Evolutionary conservation across 2,329 filamentous ascomycete genomes (phyloP), one percentile per base, ranked within the genome.

Genomic region (Bipolaris victoriae): DNA sequence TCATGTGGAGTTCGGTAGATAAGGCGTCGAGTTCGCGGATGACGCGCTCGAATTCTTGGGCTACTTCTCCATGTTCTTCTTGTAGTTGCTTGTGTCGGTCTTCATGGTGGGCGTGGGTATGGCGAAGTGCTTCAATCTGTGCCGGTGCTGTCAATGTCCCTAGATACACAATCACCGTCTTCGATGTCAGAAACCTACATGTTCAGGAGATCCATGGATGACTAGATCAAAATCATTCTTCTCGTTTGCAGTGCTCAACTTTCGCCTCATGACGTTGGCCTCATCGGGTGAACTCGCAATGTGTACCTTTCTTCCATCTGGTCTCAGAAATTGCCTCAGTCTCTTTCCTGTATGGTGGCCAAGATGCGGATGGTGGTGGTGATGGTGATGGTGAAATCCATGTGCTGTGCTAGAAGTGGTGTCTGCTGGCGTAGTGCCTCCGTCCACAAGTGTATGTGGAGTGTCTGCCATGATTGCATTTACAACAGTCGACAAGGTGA

Each of bases 281-380:
- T 88, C 84, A 64, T 86, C 82, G 1, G 86, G 86, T 1, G 77
- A 79, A 3, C 81, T 73, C 6, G 83, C 83, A 49, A 87, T 82
- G 52, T 88, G 81, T 5, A 88, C 78, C 61, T 81, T 80, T 52
- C 79, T 80, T 24, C 86, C 86, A 67, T 83, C 77, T 0, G 86
- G 85, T 45, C 83, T 80, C 3, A 82, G 67, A 57, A 88, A 84
- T 57, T 86, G 82, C 20, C 81, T 78, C 0, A 84, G 74, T 31
- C 80, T 77, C 26, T 78, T 78, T 1, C 77, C 74, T 1, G 71
- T 58, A 45, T 73, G 64, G 43, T 74, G 67, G 18, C 40, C 33
- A 13, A 71, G 33, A 55, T 72, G 70, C 9, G 59, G 56, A 46
- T 68, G 65, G 20, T 65, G 67, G 10, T 31, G 10, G 29, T 31